Base-by-base conservation (phyloP, 176 grass and related monocot genomes). In the Hordeum marinum region DNA sequence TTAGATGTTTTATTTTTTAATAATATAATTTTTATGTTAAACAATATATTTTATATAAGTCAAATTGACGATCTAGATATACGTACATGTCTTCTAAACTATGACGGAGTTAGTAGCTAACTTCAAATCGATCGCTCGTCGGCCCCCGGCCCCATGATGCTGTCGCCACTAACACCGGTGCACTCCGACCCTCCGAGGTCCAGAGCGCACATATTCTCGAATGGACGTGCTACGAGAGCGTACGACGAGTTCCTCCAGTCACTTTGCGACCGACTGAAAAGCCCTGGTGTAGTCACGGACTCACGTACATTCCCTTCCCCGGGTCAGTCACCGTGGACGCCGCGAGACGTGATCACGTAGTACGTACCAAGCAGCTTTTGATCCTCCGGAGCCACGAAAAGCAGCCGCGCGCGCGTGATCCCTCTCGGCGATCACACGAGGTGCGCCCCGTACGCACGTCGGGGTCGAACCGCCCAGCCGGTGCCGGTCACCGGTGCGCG, bases 391-490 rank as follows among this genome's bases (percentile, higher is more conserved):
- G 66, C 87, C 68, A 74, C 81, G 21, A 11, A 72, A 27, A 14
- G 72, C 60, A 83, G 32, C 63, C 1, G 41, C 42, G 10, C 42
- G 42, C 29, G 29, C 29, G 29, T 43, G 42, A 37, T 24, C 83
- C 6, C 17, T 2, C 62, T 42, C 68, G 63, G 73, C 55, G 79
- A 90, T 86, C 80, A 60, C 79, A 67, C 79, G 67, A 66, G 65
- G 65, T 86, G 88, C 78, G 76, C 3, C 14, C 80, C 14, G 48
- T 6, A 34, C 32, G 32, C 4, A 18, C 48, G 48, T 52, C 15
- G 9, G 52, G 9, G 74, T 14, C 40, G 29, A 27, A 24, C 62
- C 64, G 3, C 5, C 31, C 18, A 4, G 25, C 60, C 11, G 15
- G 6, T 27, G 14, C 46, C 1, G 48, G 48, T 52, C 78, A 24